Conservation (phyloP, 2,329 filamentous ascomycete genomes). For the Karstenula rhodostoma region DNA sequence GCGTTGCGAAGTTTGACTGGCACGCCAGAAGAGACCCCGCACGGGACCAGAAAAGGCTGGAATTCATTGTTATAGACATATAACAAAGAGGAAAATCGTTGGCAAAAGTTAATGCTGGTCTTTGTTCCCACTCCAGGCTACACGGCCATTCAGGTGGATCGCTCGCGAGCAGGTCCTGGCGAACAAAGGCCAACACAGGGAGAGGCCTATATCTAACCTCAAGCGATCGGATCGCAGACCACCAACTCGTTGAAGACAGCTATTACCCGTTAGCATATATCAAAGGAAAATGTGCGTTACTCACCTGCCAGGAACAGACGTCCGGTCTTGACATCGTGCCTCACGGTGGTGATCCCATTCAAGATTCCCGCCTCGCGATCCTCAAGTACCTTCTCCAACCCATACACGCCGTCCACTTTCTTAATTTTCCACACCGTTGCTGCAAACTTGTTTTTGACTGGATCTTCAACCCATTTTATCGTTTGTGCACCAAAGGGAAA, state of each 20-base stretch:
- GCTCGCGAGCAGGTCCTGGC: background rate
- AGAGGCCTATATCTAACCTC: background rate
- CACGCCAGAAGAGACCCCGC: too few relatives aligned
- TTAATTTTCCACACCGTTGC: conserved; percentile 32
- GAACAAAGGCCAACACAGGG: background rate
- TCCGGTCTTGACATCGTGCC: conserved; percentile 38
- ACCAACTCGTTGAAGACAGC: conserved; percentile 6
- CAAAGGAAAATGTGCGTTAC: conserved; percentile 3
- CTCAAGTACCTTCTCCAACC: conserved; percentile 37
- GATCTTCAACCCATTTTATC: conserved; percentile 25
- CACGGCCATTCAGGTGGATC: too few relatives aligned
- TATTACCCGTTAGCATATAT: background rate
- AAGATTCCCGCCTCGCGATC: conserved; percentile 33
- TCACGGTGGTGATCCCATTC: conserved; percentile 33
- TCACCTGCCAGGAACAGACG: conserved; percentile 36
- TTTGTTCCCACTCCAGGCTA: background rate
- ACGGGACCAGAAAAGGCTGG: too few relatives aligned
- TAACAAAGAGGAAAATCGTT: conserved; percentile 1
- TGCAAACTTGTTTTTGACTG: conserved; percentile 24
- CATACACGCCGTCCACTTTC: conserved; percentile 27
- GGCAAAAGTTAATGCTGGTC: background rate
- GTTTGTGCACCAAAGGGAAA: conserved; percentile 26
- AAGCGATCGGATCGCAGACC: conserved; percentile 10
- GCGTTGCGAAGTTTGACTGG: background rate
- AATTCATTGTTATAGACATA: background rate